Conservation (phyloP, 2,329 filamentous ascomycete genomes). For the Fusarium goolgardi region DNA sequence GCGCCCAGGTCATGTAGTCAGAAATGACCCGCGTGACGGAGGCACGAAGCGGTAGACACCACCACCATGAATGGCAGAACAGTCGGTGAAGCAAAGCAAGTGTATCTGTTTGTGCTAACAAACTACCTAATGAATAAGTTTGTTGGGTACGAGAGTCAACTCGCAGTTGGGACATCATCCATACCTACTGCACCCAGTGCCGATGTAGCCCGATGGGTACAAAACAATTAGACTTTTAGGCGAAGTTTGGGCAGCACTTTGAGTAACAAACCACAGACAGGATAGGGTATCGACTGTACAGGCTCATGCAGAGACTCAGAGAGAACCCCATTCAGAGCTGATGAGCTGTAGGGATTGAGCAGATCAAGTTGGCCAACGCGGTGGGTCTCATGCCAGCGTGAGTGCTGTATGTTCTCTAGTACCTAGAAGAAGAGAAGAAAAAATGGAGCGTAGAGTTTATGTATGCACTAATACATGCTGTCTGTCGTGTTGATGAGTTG, state of each 20-base stretch:
- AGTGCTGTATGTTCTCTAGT: background rate
- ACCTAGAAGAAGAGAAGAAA: background rate
- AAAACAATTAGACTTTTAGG: constrained; percentile 43
- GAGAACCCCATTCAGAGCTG: background rate
- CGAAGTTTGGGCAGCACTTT: constrained; percentile 29
- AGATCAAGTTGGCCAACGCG: background rate
- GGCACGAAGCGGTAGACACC: constrained; percentile 12
- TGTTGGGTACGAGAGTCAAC: constrained; percentile 14
- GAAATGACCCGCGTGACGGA: constrained; percentile 22
- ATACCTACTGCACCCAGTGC: constrained; percentile 6
- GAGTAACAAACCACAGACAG: constrained; percentile 4
- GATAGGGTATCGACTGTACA: background rate
- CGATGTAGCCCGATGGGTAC: background rate
- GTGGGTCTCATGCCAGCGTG: background rate
- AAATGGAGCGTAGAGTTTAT: constrained; percentile 29
- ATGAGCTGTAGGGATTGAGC: background rate
- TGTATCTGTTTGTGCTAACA: constrained; percentile 3
- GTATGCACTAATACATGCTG: constrained; percentile 14
- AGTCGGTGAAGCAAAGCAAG: constrained; percentile 34
- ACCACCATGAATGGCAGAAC: constrained; percentile 4
- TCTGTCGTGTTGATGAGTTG: constrained; percentile 4
- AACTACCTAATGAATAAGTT: background rate
- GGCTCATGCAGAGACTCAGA: background rate
- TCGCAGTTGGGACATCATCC: background rate
- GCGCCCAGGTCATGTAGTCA: constrained; percentile 13